phyloP scores from a whole-genome alignment of 768 basidiomycete genomes.

The Tulasnella sp. region DNA sequence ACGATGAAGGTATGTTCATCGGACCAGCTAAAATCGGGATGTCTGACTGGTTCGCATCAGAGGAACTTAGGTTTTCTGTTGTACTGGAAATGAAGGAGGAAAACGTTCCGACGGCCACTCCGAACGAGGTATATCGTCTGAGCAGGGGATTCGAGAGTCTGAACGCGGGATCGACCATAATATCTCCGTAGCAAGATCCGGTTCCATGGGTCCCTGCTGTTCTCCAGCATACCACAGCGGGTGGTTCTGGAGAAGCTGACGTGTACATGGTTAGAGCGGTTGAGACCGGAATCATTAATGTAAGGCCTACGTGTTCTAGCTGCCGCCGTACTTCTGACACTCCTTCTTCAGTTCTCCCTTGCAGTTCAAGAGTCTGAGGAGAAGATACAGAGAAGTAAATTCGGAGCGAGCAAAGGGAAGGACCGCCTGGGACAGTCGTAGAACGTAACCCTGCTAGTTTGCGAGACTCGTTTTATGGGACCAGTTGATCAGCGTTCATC shows the following conservation, averaged over 20 bases:
- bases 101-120: conserved; percentile 49
- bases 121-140: conserved; percentile 39
- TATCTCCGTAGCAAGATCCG: conserved; percentile 48
- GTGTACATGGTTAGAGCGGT: conserved; percentile 73
- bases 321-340: neutral
- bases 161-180: neutral
- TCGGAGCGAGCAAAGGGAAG: conserved; percentile 10
- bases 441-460: neutral
- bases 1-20: neutral
- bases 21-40: too few relatives aligned
- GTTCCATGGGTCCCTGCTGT: conserved; percentile 79
- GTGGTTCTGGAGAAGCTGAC: conserved; percentile 60
- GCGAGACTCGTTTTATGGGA: neutral
- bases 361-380: conserved; percentile 76
- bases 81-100: conserved; percentile 75
- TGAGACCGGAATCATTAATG: conserved; percentile 79
- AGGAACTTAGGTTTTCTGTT: conserved; percentile 74
- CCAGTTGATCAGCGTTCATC: neutral
- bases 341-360: conserved; percentile 54
- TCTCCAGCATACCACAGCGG: conserved; percentile 62
- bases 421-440: neutral
- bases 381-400: conserved; percentile 45
- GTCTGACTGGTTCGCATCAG: conserved; percentile 45
- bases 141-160: neutral
- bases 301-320: conserved; percentile 37